A percentile compares a stretch with the other conserved stretches of the same genome.
Evolutionary conservation across 768 basidiomycete genomes (phyloP).

Genomic region (Ramaria rubella): DNA sequence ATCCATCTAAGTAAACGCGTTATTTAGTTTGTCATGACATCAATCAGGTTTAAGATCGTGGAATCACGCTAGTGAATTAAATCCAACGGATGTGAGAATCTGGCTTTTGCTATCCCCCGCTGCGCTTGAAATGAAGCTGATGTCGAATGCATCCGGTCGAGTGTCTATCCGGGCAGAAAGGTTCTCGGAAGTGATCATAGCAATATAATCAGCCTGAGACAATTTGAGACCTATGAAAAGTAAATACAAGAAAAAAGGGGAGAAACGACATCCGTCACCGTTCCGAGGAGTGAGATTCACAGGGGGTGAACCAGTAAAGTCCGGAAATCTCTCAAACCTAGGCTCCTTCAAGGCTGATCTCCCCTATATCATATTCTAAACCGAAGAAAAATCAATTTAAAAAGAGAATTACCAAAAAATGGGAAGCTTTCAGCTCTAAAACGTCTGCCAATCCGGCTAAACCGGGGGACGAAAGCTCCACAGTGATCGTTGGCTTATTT

Average conservation of each 20-base stretch:
- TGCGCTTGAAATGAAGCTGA: slow-evolving; percentile 8
- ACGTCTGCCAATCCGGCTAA: slow-evolving; percentile 16
- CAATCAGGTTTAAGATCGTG: not conserved
- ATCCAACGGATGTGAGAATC: slow-evolving; percentile 12
- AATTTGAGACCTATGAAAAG: not conserved
- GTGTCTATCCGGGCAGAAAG: slow-evolving; percentile 16
- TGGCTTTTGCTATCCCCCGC: slow-evolving; percentile 10
- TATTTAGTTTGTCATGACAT: not conserved
- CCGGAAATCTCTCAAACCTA: slow-evolving; percentile 41
- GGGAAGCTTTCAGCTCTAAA: not conserved
- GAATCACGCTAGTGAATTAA: slow-evolving; percentile 17
- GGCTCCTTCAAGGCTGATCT: slow-evolving; percentile 34
- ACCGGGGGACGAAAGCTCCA: slow-evolving; percentile 21
- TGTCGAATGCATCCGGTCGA: slow-evolving; percentile 15
- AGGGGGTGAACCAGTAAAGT: slow-evolving; percentile 17
- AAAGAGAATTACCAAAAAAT: slow-evolving; percentile 39
- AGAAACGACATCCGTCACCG: too few species aligned
- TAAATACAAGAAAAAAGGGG: too few species aligned
- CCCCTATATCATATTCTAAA: slow-evolving; percentile 33
- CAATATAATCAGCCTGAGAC: slow-evolving; percentile 12
- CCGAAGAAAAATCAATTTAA: slow-evolving; percentile 49
- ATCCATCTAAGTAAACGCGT: slow-evolving; percentile 2
- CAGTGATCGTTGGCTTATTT: slow-evolving; percentile 28
- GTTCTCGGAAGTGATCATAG: slow-evolving; percentile 12
- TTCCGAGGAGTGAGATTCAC: slow-evolving; percentile 13